Base-by-base conservation (phyloP, 805 yeast genomes). In the Wickerhamomyces silvicola region DNA sequence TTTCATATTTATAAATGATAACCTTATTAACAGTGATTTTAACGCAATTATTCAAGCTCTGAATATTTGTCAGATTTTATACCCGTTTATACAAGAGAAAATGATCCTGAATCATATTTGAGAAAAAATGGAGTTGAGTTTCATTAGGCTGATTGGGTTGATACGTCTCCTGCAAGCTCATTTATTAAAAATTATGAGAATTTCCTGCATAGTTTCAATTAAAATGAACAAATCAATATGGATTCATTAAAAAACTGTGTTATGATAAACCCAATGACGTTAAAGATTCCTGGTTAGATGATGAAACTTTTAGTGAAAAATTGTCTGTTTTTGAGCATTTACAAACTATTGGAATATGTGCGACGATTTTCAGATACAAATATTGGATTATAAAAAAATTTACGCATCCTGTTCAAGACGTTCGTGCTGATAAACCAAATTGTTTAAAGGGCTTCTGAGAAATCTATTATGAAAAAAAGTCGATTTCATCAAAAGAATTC, bases 141-240 rank as follows among this genome's bases (percentile, higher is more conserved):
- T 37, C 53, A 59, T 43, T 59, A 62, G 66, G 54, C 51, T 28
- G 60, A 51, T 29, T 54, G 59, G 59, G 43, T 43, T 11, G 57
- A 54, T 30, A 28, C 47, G 3, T 35, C 46, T 4, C 47, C 48
- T 4, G 54, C 55, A 4, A 42, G 44, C 17, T 45, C 56, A 12
- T 52, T 50, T 31, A 41, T 44, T 17, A 23, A 43, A 6, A 40
- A 62, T 2, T 62, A 60, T 31, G 38, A 43, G n/a, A 22, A 32
- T 1, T 26, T 52, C 4, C 10, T 24, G 6, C 6, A 18, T 4
- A 13, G 18, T 10, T 12, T 16, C n/a, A 13, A 4, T n/a, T 4
- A 27, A 4, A 18, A 32, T 27, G 30, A 18, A 11, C 22, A 7
- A 22, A 22, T 12, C 10, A 27, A 7, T 22, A 16, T 15, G 10